These are phyloP conservation scores for Colletotrichum sp. DNA, from an alignment of 2,329 filamentous ascomycete species.

Conservation along the genomic window DNA sequence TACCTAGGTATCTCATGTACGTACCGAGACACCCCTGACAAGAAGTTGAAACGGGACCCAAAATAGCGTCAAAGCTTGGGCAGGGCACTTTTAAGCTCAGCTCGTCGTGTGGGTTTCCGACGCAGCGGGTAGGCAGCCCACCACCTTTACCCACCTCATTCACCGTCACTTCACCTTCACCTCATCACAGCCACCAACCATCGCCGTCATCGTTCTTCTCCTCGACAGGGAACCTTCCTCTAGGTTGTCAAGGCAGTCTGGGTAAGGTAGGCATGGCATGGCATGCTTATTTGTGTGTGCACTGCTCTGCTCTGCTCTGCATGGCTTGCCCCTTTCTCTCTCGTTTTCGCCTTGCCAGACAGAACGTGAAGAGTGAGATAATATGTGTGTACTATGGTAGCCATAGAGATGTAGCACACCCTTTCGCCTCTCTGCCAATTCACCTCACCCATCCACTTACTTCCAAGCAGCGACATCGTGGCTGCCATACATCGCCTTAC, in stretches of 20 bases:
- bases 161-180: background rate
- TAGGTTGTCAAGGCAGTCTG: background rate
- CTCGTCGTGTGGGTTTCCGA: background rate
- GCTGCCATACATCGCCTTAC: background rate
- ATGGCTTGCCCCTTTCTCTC: background rate
- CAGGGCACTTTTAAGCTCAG: background rate
- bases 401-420: background rate
- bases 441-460: background rate
- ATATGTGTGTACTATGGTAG: too few species aligned
- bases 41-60: background rate
- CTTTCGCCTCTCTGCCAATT: background rate
- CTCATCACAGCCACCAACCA: background rate
- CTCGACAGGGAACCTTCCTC: background rate
- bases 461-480: background rate
- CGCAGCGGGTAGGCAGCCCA: background rate
- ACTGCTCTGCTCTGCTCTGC: background rate
- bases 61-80: slow-evolving; percentile 5
- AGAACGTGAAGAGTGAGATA: background rate
- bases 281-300: background rate
- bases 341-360: background rate
- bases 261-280: background rate
- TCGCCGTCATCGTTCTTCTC: background rate
- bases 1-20: background rate
- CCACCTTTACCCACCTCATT: background rate
- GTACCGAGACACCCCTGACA: background rate